Evolutionary conservation across 2,329 filamentous ascomycete genomes (phyloP).

Genomic region (Aspergillus fijiensis): DNA sequence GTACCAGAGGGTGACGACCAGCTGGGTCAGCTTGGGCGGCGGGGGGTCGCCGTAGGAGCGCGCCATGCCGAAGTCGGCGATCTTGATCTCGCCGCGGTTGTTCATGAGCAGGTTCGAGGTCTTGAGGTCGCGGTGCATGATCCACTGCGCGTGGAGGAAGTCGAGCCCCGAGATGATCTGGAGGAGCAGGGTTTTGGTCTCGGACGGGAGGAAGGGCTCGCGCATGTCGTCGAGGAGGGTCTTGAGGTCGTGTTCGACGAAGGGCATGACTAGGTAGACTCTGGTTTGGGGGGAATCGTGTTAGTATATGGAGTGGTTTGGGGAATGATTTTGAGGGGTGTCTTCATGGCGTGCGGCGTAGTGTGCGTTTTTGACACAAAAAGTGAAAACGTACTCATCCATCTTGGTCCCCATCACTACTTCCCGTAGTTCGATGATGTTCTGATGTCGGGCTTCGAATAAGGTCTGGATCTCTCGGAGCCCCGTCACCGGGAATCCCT

Average conservation of each 20-base stretch:
- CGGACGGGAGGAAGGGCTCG: constrained; percentile 87
- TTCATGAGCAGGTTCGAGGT: constrained; percentile 92
- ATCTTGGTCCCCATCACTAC: constrained; percentile 73
- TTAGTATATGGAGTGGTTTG: constrained; percentile 5
- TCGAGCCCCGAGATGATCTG: constrained; percentile 78
- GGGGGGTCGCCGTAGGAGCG: constrained; percentile 83
- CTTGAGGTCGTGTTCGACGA: constrained; percentile 95
- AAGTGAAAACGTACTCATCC: constrained; percentile 51
- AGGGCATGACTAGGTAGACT: constrained; percentile 94
- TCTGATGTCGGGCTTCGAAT: constrained; percentile 73
- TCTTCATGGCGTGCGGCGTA: too few species aligned
- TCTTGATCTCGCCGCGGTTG: constrained; percentile 90
- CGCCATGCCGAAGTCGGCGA: constrained; percentile 98
- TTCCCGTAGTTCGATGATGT: constrained; percentile 79
- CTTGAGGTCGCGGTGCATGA: constrained; percentile 90
- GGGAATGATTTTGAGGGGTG: too few species aligned
- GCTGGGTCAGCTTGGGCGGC: constrained; percentile 74
- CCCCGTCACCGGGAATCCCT: constrained; percentile 89
- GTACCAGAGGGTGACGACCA: constrained; percentile 98
- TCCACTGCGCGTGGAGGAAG: constrained; percentile 86
- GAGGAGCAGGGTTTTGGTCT: constrained; percentile 83
- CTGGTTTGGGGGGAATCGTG: constrained; percentile 44
- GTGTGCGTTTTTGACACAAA: too few species aligned
- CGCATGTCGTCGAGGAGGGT: constrained; percentile 90
- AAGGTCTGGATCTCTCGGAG: constrained; percentile 92